Conservation (phyloP, 495 filamentous ascomycete genomes). For the Durotheca rogersii region DNA sequence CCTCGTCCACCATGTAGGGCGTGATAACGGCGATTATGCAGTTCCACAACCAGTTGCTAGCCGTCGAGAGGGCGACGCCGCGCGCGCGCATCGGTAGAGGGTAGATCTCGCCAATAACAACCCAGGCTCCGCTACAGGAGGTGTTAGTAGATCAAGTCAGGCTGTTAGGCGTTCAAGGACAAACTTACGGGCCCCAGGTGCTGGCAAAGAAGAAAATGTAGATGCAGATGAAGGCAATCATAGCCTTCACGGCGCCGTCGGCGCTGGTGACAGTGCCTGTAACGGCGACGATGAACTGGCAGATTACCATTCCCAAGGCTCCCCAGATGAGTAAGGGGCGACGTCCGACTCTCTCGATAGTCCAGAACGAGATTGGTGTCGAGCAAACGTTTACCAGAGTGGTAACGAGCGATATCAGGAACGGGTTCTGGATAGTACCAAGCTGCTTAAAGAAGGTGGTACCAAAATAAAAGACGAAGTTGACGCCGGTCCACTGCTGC, state of each 20-base stretch:
- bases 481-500: slow-evolving; percentile 58
- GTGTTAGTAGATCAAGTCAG: too few relatives aligned
- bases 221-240: slow-evolving; percentile 76
- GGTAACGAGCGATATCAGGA: slow-evolving; percentile 71
- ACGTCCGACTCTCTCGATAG: slow-evolving; percentile 67
- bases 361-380: slow-evolving; percentile 66
- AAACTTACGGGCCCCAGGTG: slow-evolving; percentile 67
- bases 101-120: slow-evolving; percentile 86
- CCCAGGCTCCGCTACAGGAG: slow-evolving; percentile 64
- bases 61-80: slow-evolving; percentile 76
- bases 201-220: slow-evolving; percentile 84
- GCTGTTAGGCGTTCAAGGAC: too few relatives aligned
- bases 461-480: slow-evolving; percentile 64
- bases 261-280: slow-evolving; percentile 58
- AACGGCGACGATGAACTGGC: slow-evolving; percentile 74
- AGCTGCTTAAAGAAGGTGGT: slow-evolving; percentile 66
- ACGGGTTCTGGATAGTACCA: slow-evolving; percentile 59
- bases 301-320: slow-evolving; percentile 68
- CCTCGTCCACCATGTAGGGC: slow-evolving; percentile 71
- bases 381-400: slow-evolving; percentile 73
- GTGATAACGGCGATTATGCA: slow-evolving; percentile 59
- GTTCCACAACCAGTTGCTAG: slow-evolving; percentile 90
- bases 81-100: slow-evolving; percentile 79
- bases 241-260: slow-evolving; percentile 62
- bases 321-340: slow-evolving; percentile 67